Evolutionary conservation across 1,284 basidiomycete species (phyloP).

Genomic region (Cryptococcus depauperatus): DNA sequence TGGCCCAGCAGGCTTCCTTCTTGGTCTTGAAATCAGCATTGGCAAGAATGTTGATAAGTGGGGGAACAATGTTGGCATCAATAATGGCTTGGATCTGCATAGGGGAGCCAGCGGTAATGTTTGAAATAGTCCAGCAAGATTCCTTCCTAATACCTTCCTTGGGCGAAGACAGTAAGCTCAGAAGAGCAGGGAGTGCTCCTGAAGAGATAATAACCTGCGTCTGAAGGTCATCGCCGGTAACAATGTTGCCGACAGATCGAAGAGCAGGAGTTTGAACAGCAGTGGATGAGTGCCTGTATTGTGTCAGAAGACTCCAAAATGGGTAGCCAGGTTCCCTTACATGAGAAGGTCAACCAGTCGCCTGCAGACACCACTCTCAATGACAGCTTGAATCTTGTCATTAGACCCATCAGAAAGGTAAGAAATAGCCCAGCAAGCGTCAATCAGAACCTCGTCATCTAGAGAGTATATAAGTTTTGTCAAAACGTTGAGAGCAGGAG

Average conservation of each 20-base stretch:
- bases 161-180: slow-evolving; percentile 83
- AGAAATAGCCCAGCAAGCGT: slow-evolving; percentile 99
- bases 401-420: slow-evolving; percentile 99
- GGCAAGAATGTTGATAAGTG: slow-evolving; percentile 94
- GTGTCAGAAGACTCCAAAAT: not conserved
- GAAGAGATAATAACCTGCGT: slow-evolving; percentile 98
- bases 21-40: slow-evolving; percentile 99
- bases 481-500: slow-evolving; percentile 87
- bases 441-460: slow-evolving; percentile 98
- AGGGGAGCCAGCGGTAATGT: slow-evolving; percentile 94
- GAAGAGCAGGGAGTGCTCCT: slow-evolving; percentile 85
- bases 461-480: slow-evolving; percentile 98
- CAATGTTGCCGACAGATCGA: slow-evolving; percentile 96
- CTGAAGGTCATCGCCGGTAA: slow-evolving; percentile 96
- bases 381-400: slow-evolving; percentile 99
- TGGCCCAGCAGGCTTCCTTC: slow-evolving; percentile 99
- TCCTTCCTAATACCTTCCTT: slow-evolving; percentile 88
- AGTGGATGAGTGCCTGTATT: slow-evolving; percentile 68
- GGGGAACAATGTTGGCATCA: slow-evolving; percentile 76
- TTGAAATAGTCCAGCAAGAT: slow-evolving; percentile 99
- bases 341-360: slow-evolving; percentile 95
- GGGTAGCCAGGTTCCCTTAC: slow-evolving; percentile 36
- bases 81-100: slow-evolving; percentile 84
- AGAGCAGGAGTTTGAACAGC: slow-evolving; percentile 98
- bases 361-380: slow-evolving; percentile 95